Base-by-base conservation (phyloP, 495 filamentous ascomycete genomes). In the Lentithecium fluviatile region DNA sequence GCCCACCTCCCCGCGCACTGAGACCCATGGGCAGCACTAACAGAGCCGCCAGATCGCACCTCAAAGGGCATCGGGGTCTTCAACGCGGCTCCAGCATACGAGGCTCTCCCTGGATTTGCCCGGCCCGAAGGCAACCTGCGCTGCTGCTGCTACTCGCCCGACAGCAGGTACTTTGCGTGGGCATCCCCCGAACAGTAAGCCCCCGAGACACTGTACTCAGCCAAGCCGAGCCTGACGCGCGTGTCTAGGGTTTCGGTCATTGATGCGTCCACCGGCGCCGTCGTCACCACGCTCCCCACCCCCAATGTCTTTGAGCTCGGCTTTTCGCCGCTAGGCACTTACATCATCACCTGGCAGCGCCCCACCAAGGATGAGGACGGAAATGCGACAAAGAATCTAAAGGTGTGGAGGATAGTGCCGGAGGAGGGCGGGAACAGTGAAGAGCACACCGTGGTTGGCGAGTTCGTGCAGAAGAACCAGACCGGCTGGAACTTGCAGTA, bases 401-500 rank as follows among this genome's bases (percentile, higher is more conserved):
- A 97, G 79, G 86, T 98, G 65, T 98, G 95, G 95, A 83, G 83
- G 69, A 88, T 88, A 34, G 72, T 88, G 51, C 86, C 84, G 64
- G 79, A 83, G 1, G 57, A 77, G 56, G 75, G 76, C 36, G 68
- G 48, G 29, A 65, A 59, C n/a, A 64, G 69, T 42, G 68, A 63
- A 43, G 86, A 90, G 67, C 85, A 88, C 67, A 75, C 83, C 68
- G 82, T 90, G n/a, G 82, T 96, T 34, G 91, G 91, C 58, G 78
- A 82, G 62, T 98, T 91, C 70, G 94, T 98, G 65, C 93, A 98
- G 75, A 96, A 96, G 77, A 88, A 83, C 54, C 89, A 92, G 78
- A 91, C 89, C 17, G 90, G 91, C 70, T 98, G 93, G 94, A 97
- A 96, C 76, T 79, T 97, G 71, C 95, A 97, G 75, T 98, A 97